Conservation (phyloP, 805 yeast species). For the Monosporozyma siamensis region DNA sequence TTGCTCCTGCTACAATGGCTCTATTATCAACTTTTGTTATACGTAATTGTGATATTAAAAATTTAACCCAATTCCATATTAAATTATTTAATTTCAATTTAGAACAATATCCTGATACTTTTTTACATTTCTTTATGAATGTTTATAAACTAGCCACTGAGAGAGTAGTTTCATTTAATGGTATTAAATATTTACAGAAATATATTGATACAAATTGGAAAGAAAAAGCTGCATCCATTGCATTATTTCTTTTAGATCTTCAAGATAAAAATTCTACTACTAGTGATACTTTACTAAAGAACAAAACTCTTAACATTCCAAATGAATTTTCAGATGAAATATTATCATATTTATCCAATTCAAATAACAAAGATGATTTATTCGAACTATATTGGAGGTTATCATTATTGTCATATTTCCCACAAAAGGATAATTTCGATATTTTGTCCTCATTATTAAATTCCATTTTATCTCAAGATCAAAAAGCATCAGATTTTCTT, state of each 20-base stretch:
- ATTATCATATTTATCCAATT: conserved; percentile 2
- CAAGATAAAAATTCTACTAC: conserved; percentile 8
- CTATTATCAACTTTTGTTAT: conserved; percentile 42
- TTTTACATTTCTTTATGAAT: conserved; percentile 35
- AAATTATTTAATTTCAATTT: conserved; percentile 35
- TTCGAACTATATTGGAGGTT: conserved; percentile 46
- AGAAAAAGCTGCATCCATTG: conserved; percentile 29
- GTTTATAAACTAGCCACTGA: conserved; percentile 36
- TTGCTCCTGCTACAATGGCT: conserved; percentile 27
- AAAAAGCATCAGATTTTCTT: conserved; percentile 20
- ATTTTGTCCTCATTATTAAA: conserved; percentile 4
- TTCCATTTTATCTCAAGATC: neutral
- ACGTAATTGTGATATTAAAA: conserved; percentile 45
- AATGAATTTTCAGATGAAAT: conserved; percentile 13
- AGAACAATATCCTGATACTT: conserved; percentile 34
- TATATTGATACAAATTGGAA: conserved; percentile 39
- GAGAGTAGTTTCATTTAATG: conserved; percentile 36
- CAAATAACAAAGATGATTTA: conserved; percentile 7
- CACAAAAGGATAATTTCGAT: conserved; percentile 19
- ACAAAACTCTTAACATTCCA: conserved; percentile 28
- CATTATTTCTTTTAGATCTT: conserved; percentile 36
- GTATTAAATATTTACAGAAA: conserved; percentile 39
- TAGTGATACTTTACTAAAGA: conserved; percentile 23
- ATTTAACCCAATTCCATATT: conserved; percentile 40
- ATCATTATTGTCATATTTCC: conserved; percentile 33